A percentile compares a stretch with the other conserved stretches of the same genome.
Conservation (phyloP, 2,329 filamentous ascomycete genomes). For the Orbilia quercus region DNA sequence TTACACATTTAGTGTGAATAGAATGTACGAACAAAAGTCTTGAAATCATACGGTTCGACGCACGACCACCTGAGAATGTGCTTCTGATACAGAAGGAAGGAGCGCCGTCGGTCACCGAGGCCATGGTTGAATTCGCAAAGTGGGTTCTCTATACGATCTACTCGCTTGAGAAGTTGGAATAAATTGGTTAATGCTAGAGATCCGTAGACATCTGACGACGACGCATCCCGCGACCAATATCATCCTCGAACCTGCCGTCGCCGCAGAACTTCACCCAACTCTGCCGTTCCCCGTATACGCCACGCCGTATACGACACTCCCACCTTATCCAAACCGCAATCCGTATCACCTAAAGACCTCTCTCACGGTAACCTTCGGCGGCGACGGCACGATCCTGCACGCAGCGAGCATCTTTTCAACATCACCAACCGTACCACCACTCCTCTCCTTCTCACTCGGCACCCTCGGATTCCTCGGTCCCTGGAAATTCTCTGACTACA, state of each 20-base stretch:
- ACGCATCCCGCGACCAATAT: slow-evolving; percentile 77
- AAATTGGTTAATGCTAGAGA: background rate
- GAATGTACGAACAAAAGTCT: slow-evolving; percentile 53
- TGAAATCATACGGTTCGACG: slow-evolving; percentile 44
- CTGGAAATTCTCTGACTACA: slow-evolving; percentile 95
- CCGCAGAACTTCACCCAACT: slow-evolving; percentile 75
- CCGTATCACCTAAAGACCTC: slow-evolving; percentile 83
- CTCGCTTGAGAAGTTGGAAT: background rate
- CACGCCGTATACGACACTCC: slow-evolving; percentile 61
- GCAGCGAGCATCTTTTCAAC: slow-evolving; percentile 88
- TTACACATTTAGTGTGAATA: slow-evolving; percentile 41
- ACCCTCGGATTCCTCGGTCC: slow-evolving; percentile 94
- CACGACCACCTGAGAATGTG: slow-evolving; percentile 74
- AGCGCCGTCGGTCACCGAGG: slow-evolving; percentile 61
- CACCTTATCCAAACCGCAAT: slow-evolving; percentile 60
- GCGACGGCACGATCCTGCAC: slow-evolving; percentile 89
- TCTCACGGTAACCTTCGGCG: slow-evolving; percentile 87
- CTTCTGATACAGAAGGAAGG: slow-evolving; percentile 76
- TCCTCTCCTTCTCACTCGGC: slow-evolving; percentile 96
- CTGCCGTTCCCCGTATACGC: slow-evolving; percentile 80
- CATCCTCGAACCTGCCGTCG: slow-evolving; percentile 82
- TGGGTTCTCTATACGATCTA: slow-evolving; percentile 58
- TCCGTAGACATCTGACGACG: slow-evolving; percentile 20
- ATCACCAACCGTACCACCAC: slow-evolving; percentile 82
- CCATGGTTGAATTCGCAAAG: slow-evolving; percentile 70